A percentile compares a stretch with the other conserved stretches of the same genome.
Conservation (phyloP, 208 protist genomes). For the Leptomonas pyrrhocoris region DNA sequence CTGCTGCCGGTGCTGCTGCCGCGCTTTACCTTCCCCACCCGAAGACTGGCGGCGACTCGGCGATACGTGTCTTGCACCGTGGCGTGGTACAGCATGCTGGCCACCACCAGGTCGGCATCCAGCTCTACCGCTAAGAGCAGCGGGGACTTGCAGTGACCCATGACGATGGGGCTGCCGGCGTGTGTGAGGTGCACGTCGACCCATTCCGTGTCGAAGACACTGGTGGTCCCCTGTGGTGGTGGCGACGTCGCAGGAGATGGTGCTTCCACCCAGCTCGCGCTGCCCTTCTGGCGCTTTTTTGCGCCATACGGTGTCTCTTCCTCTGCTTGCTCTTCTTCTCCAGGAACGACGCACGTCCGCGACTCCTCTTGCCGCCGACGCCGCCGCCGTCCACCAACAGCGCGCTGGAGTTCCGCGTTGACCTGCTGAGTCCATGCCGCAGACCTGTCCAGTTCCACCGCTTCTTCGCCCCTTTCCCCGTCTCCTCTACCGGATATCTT, state of each 20-base stretch:
- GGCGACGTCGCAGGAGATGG: neutral
- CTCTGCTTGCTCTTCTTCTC: neutral
- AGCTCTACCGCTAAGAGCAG: slow-evolving; percentile 45
- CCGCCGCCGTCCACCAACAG: neutral
- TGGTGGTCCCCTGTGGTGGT: neutral
- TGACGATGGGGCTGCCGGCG: slow-evolving; percentile 31
- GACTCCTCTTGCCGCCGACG: neutral
- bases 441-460: slow-evolving; percentile 5
- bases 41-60: slow-evolving; percentile 9
- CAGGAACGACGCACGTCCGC: neutral
- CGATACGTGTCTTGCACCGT: slow-evolving; percentile 21
- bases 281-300: too few relatives aligned
- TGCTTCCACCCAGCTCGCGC: too few relatives aligned
- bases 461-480: neutral
- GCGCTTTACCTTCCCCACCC: neutral
- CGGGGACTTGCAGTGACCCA: slow-evolving; percentile 36
- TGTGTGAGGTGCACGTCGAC: slow-evolving; percentile 40
- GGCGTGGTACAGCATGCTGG: slow-evolving; percentile 38
- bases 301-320: neutral
- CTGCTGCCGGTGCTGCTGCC: neutral
- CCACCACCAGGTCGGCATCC: slow-evolving; percentile 31
- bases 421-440: slow-evolving; percentile 9
- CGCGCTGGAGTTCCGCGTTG: slow-evolving; percentile 7
- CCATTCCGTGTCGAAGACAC: slow-evolving; percentile 27
- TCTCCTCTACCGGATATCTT: neutral